Evolutionary conservation across 495 filamentous ascomycete species (phyloP), one percentile per base, ranked within the genome.

Genomic region (Xylaria grammica): DNA sequence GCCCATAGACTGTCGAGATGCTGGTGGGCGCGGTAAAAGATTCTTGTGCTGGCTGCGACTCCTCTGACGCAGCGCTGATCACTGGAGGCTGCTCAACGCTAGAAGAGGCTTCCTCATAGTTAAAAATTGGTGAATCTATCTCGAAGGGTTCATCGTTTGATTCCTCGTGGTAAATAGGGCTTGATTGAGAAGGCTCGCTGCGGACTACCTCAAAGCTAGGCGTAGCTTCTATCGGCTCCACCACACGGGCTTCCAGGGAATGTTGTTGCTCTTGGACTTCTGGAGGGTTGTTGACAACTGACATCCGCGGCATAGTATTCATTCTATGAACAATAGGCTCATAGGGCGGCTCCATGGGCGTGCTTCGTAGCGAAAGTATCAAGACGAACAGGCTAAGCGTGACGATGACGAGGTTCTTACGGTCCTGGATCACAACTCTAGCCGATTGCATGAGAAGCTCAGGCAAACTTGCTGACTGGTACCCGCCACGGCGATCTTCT

Each of bases 371-470:
- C 10, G 82, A 81, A 10, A 90, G 77, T n/a, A 89, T 74, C 1
- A 86, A 70, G 10, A 90, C 78, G 11, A 91, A 71, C 7, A 88
- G 32, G 60, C 85, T 85, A 27, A 94, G 80, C 3, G 89, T 60
- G 1, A 83, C 77, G 49, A 96, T 89, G 4, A 83, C 80, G 1
- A 94, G 76, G 68, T 96, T 96, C 67, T 88, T 86, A 51, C 80
- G 80, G 70, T 96, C 92, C 42, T 82, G 80, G 36, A 89, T 81
- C 9, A 90, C 77, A 1, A 93, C 84, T 40, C 84, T 82, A 65
- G 91, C 70, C 24, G 91, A 92, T 65, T 91, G 90, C 38, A 85
- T 72, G 20, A 95, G 52, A 19, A 96, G 80, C 22, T 86, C 86
- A 0, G 78, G 75, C 5, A 91, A 81, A 7, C 77, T 77, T 0